Evolutionary conservation across 2,329 filamentous ascomycete species (phyloP), one percentile per base, ranked within the genome.

Genomic region (Arthroderma uncinatum): DNA sequence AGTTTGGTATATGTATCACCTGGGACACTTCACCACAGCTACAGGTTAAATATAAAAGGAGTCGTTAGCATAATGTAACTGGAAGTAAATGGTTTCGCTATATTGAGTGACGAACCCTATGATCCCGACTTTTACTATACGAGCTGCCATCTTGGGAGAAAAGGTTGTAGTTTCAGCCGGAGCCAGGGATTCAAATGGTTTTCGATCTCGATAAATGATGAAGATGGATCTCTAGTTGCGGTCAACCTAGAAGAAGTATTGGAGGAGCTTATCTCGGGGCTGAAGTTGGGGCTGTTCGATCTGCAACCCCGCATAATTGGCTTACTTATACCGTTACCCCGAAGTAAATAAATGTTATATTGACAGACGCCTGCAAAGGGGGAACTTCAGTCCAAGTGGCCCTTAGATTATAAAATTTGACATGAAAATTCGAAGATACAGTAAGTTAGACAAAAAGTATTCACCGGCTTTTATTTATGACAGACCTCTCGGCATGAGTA

Each of bases 1-100:
- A 54, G 37, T 59, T 59, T 30, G 57, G 57, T 50, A 59, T 59
- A 50, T 59, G 57, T n/a, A 56, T 50, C 14, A 59, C 57, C 53
- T 59, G 57, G 23, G 48, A 56, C 21, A 59, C 54, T 53, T 59
- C 57, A 9, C 57, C 57, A 23, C 57, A 59, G 34, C 57, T 59
- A 40, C 10, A 12, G 7, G 21, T 14, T 21, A n/a, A 50, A 21
- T 50, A 33, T 33, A 33, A 19, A 19, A 30, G 9, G 25, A 50
- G n/a, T 33, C 9, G 42, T 50, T 4, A 50, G 47, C 8, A 12
- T 14, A n/a, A 12, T 23, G 21, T 47, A 42, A 23, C 25, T 33
- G 8, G 23, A 30, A n/a, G 9, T 14, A 14, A 48, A 14, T n/a
- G 8, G 47, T 30, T 33, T 30, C 28, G 12, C 47, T 14, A 12